Conservation (phyloP, 208 protist genomes). For the Herpetomonas samuelpessoai region DNA sequence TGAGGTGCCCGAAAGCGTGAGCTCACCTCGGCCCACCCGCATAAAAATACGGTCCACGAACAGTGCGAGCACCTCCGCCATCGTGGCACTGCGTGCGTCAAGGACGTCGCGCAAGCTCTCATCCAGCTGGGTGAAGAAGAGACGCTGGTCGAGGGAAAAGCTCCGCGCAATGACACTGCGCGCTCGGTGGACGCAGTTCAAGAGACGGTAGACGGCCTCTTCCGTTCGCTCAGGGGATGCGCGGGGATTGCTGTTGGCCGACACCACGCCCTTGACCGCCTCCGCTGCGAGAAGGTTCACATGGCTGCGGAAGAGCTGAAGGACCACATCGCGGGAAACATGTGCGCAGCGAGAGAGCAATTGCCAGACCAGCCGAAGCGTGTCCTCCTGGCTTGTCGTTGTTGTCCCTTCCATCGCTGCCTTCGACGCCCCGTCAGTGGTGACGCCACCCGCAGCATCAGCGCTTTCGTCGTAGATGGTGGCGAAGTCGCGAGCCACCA, state of each 20-base stretch:
- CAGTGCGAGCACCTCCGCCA: constrained; percentile 65
- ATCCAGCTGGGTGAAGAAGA: constrained; percentile 47
- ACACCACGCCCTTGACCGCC: neutral
- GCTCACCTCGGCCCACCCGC: constrained; percentile 33
- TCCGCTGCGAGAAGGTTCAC: neutral
- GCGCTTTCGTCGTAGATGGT: neutral
- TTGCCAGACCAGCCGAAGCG: constrained; percentile 39
- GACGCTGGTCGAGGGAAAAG: constrained; percentile 1
- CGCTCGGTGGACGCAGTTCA: neutral
- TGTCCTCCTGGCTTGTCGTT: too few species aligned
- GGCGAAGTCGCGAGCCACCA: constrained; percentile 50
- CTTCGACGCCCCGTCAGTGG: constrained; percentile 3
- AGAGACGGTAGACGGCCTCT: neutral
- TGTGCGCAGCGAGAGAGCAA: constrained; percentile 31
- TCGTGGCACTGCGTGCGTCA: constrained; percentile 17
- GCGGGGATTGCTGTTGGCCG: too few species aligned
- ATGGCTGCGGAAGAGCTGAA: constrained; percentile 18
- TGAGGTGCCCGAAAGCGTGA: constrained; percentile 16
- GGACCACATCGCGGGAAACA: constrained; percentile 14
- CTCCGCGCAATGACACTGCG: neutral
- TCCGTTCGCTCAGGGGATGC: neutral
- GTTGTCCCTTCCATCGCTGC: constrained; percentile 17
- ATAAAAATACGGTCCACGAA: constrained; percentile 90
- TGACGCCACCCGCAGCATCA: neutral
- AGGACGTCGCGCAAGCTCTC: constrained; percentile 88